phyloP scores from a whole-genome alignment of 1,139 yeast genomes.

The Diutina pseudorugosa region DNA sequence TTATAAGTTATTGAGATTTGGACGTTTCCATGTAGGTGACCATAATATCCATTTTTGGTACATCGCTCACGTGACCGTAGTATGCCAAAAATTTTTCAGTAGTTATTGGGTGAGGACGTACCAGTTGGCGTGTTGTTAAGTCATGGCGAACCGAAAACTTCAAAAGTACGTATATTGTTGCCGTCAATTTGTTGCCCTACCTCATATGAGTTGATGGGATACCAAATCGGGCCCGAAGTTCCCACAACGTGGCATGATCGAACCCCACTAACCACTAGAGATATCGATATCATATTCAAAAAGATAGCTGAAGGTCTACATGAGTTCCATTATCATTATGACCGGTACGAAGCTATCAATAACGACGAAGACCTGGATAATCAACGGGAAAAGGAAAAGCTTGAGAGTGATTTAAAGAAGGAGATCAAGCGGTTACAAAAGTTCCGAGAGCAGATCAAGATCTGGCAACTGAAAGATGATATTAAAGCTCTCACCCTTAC shows the following conservation, averaged over 20 bases:
- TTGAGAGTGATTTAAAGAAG: constrained; percentile 86
- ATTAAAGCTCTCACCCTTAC: background rate
- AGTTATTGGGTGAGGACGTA: background rate
- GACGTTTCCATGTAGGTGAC: background rate
- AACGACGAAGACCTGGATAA: constrained; percentile 11
- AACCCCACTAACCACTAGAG: constrained; percentile 11
- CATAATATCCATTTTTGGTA: background rate
- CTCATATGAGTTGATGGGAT: background rate
- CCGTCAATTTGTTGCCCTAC: background rate
- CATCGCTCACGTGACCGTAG: background rate
- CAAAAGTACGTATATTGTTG: constrained; percentile 30
- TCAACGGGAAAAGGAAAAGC: constrained; percentile 65
- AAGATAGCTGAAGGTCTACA: constrained; percentile 19
- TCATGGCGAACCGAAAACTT: constrained; percentile 32
- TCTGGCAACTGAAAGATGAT: constrained; percentile 51
- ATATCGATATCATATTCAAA: constrained; percentile 17
- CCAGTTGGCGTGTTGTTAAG: background rate
- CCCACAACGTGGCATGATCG: background rate
- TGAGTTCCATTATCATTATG: constrained; percentile 29
- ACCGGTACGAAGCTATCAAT: constrained; percentile 30
- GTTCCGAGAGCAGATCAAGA: constrained; percentile 88
- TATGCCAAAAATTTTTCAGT: constrained; percentile 1
- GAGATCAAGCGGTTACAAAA: constrained; percentile 94
- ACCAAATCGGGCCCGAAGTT: background rate
- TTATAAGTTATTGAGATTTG: background rate